Evolutionary conservation across 108 stramenopile species (phyloP), one percentile per base, ranked within the genome.

Genomic region (Phaeodactylum tricornutum): DNA sequence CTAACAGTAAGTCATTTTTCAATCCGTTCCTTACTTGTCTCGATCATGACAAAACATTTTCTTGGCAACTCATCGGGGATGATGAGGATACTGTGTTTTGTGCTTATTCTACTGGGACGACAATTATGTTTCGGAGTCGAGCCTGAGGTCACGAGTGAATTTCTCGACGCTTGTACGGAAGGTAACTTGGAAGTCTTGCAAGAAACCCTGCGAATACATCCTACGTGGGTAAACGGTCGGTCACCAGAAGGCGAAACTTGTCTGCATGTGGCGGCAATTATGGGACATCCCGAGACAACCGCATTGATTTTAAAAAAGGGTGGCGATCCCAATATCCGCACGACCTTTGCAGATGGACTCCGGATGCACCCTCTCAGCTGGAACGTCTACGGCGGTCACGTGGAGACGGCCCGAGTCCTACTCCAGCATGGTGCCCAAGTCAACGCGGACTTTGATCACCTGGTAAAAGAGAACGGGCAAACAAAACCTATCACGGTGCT

Each of bases 341-440:
- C 87, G 2, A 78, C 72, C 8, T 79, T 40, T 33, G 62, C 58
- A n/a, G 29, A 78, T 12, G 87, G 83, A 32, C 52, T 84, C 15
- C 63, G 87, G 25, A 89, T 89, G 87, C 81, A 84, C 57, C 87
- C 87, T 0, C 43, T 89, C 7, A 74, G 72, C 50, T 89, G 87
- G 87, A 76, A 73, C 48, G 63, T 77, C 2, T 89, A 77, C 45
- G 84, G 75, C 29, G 83, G 83, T 2, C 71, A 84, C 52, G 50
- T 72, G 25, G 76, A 79, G 0, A 85, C 76, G 48, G 63, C 77
- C 15, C 43, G 50, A 19, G 19, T 89, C 23, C 57, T 89, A 29
- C 46, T 89, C 30, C 45, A 78, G 47, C 6, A 68, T 53, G 87
- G 87, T 5, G 87, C 87, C 1, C 67, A 82, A 55, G 53, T 71